Base-by-base conservation (phyloP, 164 flowering plant species). In the Berberis vulgaris region DNA sequence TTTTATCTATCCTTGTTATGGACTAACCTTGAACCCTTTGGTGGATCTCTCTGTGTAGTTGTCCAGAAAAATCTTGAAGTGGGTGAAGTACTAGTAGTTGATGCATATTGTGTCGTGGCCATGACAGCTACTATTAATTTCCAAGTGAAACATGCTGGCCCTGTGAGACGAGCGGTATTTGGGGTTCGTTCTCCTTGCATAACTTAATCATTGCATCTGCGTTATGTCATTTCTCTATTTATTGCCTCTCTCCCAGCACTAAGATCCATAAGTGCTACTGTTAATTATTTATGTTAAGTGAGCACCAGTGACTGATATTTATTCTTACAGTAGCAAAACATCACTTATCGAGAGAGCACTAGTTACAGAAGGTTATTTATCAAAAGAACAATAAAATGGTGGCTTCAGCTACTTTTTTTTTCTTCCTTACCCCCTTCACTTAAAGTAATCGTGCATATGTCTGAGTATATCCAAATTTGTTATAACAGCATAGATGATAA, bases 1-100 rank as follows among this genome's bases (percentile, higher is more conserved):
- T 11, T 62, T 62, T 13, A 44, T 42, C 43, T 60, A 26, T 47
- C 41, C 58, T n/a, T 55, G 1, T 61, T 67, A 2, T 68, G 45
- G 46, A 50, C 71, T 68, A 60, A 72, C 59, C 9, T 64, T 5
- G 46, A 59, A 43, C 6, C 7, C 60, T 71, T 53, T 65, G 26
- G 59, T 39, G 42, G 43, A 71, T 59, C 54, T 52, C 54, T 66
- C 50, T 62, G 72, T 74, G 60, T 72, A 94, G 99, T 87, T 76
- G 88, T 86, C 65, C 99, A 94, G 85, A 94, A 89, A 79, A 85
- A 81, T 77, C 94, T 94, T 47, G 97, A 86, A 67, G 92, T 84
- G 42, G 99, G 96, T 62, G 99, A 94, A 78, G 85, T 81, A 46
- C 72, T 94, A 53, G 64, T 82, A 54, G 90, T 89, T 62, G 97